Base-by-base conservation (phyloP, 768 basidiomycete genomes). In the Phylloporus sp. region DNA sequence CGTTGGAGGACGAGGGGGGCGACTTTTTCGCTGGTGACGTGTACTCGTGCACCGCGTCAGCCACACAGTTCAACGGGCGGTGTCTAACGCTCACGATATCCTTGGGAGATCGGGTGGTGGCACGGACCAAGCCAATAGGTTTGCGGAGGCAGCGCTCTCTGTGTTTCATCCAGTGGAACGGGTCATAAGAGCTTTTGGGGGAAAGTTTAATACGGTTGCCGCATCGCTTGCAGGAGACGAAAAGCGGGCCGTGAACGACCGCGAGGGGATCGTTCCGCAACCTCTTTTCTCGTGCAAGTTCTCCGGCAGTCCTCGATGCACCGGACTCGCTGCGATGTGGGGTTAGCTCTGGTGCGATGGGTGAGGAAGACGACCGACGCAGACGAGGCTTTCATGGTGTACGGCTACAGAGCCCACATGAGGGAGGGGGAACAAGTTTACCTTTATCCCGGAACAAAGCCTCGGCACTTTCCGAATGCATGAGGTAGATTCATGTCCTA, bases 101-200 rank as follows among this genome's bases (percentile, higher is more conserved):
- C 50, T 62, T 70, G 42, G 53, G 45, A 4, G 57, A 31, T n/a
- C 58, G 59, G 18, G 53, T 55, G 13, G 36, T 22, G 40, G 49
- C 44, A 29, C 59, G 64, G 5, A 54, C 42, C 2, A 56, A 48
- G 10, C 56, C 61, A n/a, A 68, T 60, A 2, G 67, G 55, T 52
- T 74, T 77, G 67, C 76, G 81, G 48, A 80, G 62, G 63, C 86
- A 88, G 27, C 84, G 75, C 35, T 73, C 72, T 28, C 80, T 74
- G 60, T 88, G 86, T 56, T 78, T 82, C 40, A 70, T 63, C 86
- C 86, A 88, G 65, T 88, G 85, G 59, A 78, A 79, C 27, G 76
- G 74, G 59, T 88, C 86, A 58, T 77, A 88, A 20, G 73, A 73
- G 65, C 82, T 84, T 68, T 86, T 87, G 28, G 73, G 66, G 15